Base-by-base conservation (phyloP, 1,284 basidiomycete genomes). In the Ustilago crameri region DNA sequence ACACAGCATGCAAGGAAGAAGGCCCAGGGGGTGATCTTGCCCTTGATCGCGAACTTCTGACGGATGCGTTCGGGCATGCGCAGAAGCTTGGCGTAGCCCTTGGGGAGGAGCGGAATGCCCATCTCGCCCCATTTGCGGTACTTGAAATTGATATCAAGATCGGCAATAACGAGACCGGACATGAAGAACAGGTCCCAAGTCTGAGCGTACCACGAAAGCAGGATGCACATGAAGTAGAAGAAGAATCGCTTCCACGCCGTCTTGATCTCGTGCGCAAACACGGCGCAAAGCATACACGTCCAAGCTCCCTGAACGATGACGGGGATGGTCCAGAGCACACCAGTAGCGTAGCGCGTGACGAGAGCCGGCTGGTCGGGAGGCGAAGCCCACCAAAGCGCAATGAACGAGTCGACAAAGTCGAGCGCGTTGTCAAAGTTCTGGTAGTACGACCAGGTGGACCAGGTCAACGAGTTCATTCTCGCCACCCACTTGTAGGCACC, bases 241-340 rank as follows among this genome's bases (percentile, higher is more conserved):
- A 49, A 51, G 56, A 59, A 78, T 27, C 77, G 61, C 71, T 79
- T 79, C 55, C 54, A 64, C 17, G 58, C 47, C 35, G 68, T 78
- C 58, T 62, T 69, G 62, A 79, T 74, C 62, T 75, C 68, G 51
- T 70, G 70, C 8, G 72, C 75, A 47, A 78, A 65, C 14, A 79
- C 61, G 20, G 73, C 77, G 50, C 69, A 74, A 5, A 66, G 61
- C 60, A 74, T 66, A 30, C 65, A 70, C 8, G 74, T 76, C 77
- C 77, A 79, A 10, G 64, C 65, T 32, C 66, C 62, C 40, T 75
- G 74, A 12, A 79, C 74, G 26, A 78, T 78, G 30, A 79, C 60
- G 14, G 77, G 77, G 34, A 78, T 75, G 9, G 77, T 79, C 77
- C 77, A 79, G 23, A 79, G 75, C 37, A 79, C 74, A 68, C 77